Percentiles rank a stretch among this genome's conserved stretches.
phyloP scores from a whole-genome alignment of 495 filamentous ascomycete species.

The Talaromyces stipitatus region DNA sequence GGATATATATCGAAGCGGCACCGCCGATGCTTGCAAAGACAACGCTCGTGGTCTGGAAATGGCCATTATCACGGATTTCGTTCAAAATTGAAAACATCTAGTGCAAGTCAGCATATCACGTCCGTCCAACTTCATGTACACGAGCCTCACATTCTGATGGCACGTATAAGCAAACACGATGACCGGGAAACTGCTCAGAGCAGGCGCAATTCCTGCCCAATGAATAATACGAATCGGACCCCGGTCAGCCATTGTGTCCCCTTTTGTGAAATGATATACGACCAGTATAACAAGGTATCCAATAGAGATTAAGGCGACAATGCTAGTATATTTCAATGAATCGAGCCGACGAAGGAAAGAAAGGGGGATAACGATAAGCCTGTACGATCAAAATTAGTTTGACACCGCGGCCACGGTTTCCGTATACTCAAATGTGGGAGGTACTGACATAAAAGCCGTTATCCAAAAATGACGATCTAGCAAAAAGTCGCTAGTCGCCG shows the following conservation, averaged over 20 bases:
- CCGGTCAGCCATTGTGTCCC: constrained; percentile 65
- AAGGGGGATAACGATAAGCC: constrained; percentile 87
- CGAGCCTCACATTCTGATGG: constrained; percentile 76
- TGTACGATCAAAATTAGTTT: constrained; percentile 16
- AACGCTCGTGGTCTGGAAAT: constrained; percentile 71
- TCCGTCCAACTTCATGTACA: not conserved
- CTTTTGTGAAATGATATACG: constrained; percentile 75
- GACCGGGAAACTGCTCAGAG: constrained; percentile 81
- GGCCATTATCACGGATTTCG: constrained; percentile 81
- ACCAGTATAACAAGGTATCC: constrained; percentile 89
- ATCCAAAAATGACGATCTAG: constrained; percentile 94
- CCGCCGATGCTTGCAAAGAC: constrained; percentile 76
- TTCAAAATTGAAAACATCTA: constrained; percentile 99
- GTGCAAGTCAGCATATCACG: constrained; percentile 5
- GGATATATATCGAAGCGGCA: constrained; percentile 70
- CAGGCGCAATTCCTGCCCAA: constrained; percentile 71
- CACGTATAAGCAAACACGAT: constrained; percentile 98
- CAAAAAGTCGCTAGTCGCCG: constrained; percentile 58
- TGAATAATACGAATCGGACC: constrained; percentile 64
- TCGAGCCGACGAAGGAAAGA: constrained; percentile 87
- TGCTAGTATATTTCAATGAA: constrained; percentile 93
- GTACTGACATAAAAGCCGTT: constrained; percentile 82
- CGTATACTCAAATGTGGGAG: not conserved
- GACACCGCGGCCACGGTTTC: not conserved
- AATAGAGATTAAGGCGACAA: constrained; percentile 87